Base-by-base conservation (phyloP, 2,329 filamentous ascomycete genomes). In the Pseudovirgaria hyperparasitica region DNA sequence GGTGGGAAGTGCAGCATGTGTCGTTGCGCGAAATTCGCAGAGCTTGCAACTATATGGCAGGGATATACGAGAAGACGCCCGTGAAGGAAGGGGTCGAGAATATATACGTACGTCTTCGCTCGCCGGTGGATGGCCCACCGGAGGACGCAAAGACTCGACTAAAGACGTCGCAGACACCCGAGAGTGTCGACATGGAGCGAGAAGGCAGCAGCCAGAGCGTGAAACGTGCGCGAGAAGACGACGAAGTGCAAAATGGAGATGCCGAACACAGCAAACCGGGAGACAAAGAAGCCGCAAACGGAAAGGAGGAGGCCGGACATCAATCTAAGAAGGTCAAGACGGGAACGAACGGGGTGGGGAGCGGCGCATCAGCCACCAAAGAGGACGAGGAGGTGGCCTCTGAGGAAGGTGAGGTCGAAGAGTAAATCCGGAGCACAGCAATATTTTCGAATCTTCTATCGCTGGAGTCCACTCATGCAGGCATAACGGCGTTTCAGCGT, bases 1-100 rank as follows among this genome's bases (percentile, higher is more conserved):
- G 90, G 90, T 98, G 87, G 87, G 76, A 76, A 33, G 67, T 72
- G 30, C 58, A 93, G 27, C 71, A 72, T 18, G 80, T 85, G 19
- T 70, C 75, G 36, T 65, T 87, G 38, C 62, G 65, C 13, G 72
- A 79, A 35, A 80, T 92, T 36, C 58, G 68, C 22, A 68, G 67
- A 40, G 82, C 84, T 4, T 81, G 86, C 40, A 75, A 79, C 29
- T 66, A 82, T 28, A 79, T 94, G 63, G 70, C 73, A 19, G 72
- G 55, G 23, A 50, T 60, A 13, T 65, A 64, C 42, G 60, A 64
- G 36, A 43, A 49, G 11, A 41, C 46, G 5, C 48, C 57, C 18
- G 40, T 41, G 25, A 53, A 50, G 30, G 50, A 55, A 9, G 56
- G 54, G 6, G 43, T 37, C 9, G 58, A 62, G 26, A 58, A 51